A percentile compares a stretch with the other conserved stretches of the same genome.
Evolutionary conservation across 495 filamentous ascomycete genomes (phyloP).

Genomic region (Parathielavia hyrcaniae): DNA sequence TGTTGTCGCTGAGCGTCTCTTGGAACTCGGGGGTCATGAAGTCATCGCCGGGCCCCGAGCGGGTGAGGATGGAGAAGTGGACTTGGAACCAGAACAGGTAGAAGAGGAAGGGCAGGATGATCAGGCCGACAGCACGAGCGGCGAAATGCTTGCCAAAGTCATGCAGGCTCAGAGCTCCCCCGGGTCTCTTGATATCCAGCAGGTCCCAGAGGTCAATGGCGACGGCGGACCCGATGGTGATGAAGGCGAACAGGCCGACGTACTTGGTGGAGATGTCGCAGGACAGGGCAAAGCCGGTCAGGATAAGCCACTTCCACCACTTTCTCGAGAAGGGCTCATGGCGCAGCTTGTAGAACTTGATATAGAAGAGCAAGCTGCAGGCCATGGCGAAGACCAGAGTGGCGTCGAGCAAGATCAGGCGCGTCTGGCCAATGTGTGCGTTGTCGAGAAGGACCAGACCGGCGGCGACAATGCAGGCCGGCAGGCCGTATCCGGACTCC

Average conservation of each 20-base stretch:
- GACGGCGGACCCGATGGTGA: slow-evolving; percentile 93
- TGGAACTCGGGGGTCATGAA: slow-evolving; percentile 99
- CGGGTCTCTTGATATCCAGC: slow-evolving; percentile 74
- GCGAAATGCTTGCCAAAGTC: slow-evolving; percentile 85
- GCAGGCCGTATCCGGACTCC: slow-evolving; percentile 96
- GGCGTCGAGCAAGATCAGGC: slow-evolving; percentile 90
- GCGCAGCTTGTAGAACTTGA: slow-evolving; percentile 95
- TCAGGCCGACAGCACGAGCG: slow-evolving; percentile 74
- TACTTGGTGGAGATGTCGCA: slow-evolving; percentile 99
- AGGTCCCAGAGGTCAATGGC: slow-evolving; percentile 92
- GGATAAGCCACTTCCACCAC: slow-evolving; percentile 99
- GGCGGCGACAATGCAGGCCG: slow-evolving; percentile 80
- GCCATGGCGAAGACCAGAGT: slow-evolving; percentile 95
- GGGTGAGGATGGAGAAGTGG: slow-evolving; percentile 82
- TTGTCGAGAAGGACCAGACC: slow-evolving; percentile 93
- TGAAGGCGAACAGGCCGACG: slow-evolving; percentile 92
- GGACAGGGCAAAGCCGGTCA: slow-evolving; percentile 88
- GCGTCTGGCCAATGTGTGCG: slow-evolving; percentile 93
- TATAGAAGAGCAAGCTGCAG: slow-evolving; percentile 83
- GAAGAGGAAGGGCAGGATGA: slow-evolving; percentile 89
- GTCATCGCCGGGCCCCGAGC: slow-evolving; percentile 91
- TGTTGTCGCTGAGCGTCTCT: slow-evolving; percentile 89
- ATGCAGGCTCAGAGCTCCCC: slow-evolving; percentile 67
- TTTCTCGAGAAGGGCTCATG: slow-evolving; percentile 85
- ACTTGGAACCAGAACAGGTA: slow-evolving; percentile 99